These are phyloP conservation scores for Theileria orientalis DNA, from an alignment of 169 alveolate species.

Conservation along the genomic window DNA sequence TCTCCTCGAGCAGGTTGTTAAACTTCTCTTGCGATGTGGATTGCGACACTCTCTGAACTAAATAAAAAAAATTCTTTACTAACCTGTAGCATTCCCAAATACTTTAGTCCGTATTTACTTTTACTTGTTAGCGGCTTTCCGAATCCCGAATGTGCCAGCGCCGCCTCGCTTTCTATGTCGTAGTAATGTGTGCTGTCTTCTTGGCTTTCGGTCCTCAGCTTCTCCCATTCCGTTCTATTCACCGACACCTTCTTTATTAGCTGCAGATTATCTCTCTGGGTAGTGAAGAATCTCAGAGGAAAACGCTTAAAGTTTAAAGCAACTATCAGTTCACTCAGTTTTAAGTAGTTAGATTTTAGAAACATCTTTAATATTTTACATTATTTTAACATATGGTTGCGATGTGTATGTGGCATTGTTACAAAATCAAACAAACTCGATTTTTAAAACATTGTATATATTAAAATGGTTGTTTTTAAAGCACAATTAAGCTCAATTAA, in stretches of 20 bases:
- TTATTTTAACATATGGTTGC: not conserved
- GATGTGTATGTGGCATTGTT: not conserved
- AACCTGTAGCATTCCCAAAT: constrained; percentile 41
- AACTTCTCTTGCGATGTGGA: constrained; percentile 29
- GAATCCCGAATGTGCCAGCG: constrained; percentile 28
- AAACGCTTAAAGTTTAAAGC: not conserved
- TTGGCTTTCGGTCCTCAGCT: not conserved
- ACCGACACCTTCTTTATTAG: constrained; percentile 1
- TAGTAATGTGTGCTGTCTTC: not conserved
- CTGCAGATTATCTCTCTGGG: not conserved
- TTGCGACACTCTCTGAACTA: constrained; percentile 20
- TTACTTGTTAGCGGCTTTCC: constrained; percentile 39
- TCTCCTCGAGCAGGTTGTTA: constrained; percentile 19
- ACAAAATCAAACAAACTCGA: not conserved
- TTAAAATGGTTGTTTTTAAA: not conserved
- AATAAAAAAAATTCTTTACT: too few relatives aligned
- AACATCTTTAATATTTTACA: constrained; percentile 4
- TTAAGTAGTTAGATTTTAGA: not conserved
- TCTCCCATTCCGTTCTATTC: constrained; percentile 4
- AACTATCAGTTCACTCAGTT: not conserved
- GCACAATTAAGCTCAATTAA: not conserved
- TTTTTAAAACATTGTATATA: not conserved
- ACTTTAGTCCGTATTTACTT: constrained; percentile 31
- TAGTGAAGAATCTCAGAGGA: not conserved
- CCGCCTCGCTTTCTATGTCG: not conserved